Percentiles rank a stretch among this genome's conserved stretches.
phyloP scores from a whole-genome alignment of 2,329 filamentous ascomycete genomes.

The Colletotrichum siamense region DNA sequence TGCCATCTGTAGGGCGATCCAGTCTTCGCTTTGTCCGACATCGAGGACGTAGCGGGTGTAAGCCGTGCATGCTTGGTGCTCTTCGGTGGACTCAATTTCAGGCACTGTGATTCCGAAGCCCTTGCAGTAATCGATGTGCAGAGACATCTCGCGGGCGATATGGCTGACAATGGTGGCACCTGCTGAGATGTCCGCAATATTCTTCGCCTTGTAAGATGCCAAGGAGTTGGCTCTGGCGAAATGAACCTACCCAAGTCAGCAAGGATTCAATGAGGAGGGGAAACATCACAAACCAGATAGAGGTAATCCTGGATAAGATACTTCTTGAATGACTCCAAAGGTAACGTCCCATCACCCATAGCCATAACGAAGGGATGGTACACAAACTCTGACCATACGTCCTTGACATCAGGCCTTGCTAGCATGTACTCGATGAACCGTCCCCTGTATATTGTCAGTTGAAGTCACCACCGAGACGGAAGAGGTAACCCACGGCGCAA shows the following conservation, averaged over 20 bases:
- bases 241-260: slow-evolving; percentile 63
- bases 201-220: slow-evolving; percentile 82
- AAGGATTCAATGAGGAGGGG: too few relatives aligned
- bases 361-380: slow-evolving; percentile 83
- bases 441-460: slow-evolving; percentile 45
- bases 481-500: slow-evolving; percentile 52
- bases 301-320: slow-evolving; percentile 94
- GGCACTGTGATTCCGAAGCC: slow-evolving; percentile 77
- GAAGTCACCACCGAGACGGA: background rate
- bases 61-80: slow-evolving; percentile 81
- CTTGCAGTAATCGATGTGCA: slow-evolving; percentile 85
- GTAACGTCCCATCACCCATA: slow-evolving; percentile 77
- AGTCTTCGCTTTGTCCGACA: slow-evolving; percentile 85
- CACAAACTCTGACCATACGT: slow-evolving; percentile 77
- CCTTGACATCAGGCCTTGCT: slow-evolving; percentile 73
- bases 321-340: slow-evolving; percentile 79
- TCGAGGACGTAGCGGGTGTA: slow-evolving; percentile 89
- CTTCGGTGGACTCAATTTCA: slow-evolving; percentile 75
- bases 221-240: slow-evolving; percentile 88
- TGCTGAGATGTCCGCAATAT: slow-evolving; percentile 74
- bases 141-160: slow-evolving; percentile 78
- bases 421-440: slow-evolving; percentile 86
- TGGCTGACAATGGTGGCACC: slow-evolving; percentile 75
- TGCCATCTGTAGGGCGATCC: slow-evolving; percentile 83
- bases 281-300: slow-evolving; percentile 67